Evolutionary conservation across 768 basidiomycete species (phyloP).

Genomic region (Boletellus sp.): DNA sequence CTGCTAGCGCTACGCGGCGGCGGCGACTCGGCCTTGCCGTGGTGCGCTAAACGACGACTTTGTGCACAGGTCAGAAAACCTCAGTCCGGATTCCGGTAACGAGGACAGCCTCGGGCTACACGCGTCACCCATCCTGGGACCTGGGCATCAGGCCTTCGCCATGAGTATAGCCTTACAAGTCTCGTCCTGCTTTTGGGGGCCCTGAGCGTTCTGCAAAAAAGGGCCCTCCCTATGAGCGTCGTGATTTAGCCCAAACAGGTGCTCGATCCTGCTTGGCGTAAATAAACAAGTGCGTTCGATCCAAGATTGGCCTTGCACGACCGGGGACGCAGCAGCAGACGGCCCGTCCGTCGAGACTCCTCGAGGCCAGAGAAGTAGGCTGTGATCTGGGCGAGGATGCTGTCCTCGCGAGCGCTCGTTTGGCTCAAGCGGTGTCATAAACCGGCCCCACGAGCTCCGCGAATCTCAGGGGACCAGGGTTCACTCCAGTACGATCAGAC

Average conservation of each 20-base stretch:
- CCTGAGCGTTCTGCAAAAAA: conserved; percentile 27
- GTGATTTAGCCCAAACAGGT: conserved; percentile 47
- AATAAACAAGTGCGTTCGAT: conserved; percentile 39
- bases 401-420: conserved; percentile 33
- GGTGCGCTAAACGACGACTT: conserved; percentile 7
- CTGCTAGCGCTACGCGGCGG: conserved; percentile 12
- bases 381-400: conserved; percentile 20
- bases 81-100: conserved; percentile 9
- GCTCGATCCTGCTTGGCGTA: conserved; percentile 41
- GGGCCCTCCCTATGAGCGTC: conserved; percentile 9
- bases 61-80: conserved; percentile 9
- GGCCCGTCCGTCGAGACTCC: conserved; percentile 42
- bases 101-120: conserved; percentile 22
- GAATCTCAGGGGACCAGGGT: conserved; percentile 28
- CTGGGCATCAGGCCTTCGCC: conserved; percentile 15
- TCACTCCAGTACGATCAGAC: conserved; percentile 31
- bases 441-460: conserved; percentile 32
- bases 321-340: conserved; percentile 9
- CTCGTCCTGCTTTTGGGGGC: conserved; percentile 25
- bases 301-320: conserved; percentile 30
- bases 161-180: conserved; percentile 30
- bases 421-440: conserved; percentile 28
- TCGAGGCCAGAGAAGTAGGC: conserved; percentile 41
- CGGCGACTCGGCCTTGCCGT: conserved; percentile 6
- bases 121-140: conserved; percentile 14